Evolutionary conservation across 1,284 basidiomycete genomes (phyloP), one percentile per base, ranked within the genome.

Genomic region (Taiwanofungus camphoratus): DNA sequence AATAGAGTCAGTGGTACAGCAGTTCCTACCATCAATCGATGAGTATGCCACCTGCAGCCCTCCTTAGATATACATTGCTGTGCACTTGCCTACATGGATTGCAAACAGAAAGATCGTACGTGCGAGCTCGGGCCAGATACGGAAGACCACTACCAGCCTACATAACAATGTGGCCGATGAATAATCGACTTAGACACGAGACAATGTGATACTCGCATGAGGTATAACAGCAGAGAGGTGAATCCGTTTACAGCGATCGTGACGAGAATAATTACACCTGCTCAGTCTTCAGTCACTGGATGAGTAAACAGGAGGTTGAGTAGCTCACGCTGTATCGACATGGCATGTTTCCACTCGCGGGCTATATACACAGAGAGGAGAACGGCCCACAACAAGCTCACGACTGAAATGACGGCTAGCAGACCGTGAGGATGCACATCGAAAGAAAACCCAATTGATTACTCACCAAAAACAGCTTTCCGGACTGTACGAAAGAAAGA

Each of bases 121-220:
- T 33, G 59, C 57, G 39, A 67, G 64, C 44, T 76, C 74, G 44
- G 66, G 54, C 69, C 67, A 68, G 26, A 66, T 53, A 12, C 58
- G 59, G 50, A 74, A 74, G 13, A 60, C 61, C 30, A 74, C 67
- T 15, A 76, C 69, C 16, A 69, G 62, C 73, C 74, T 77, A 15
- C n/a, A 8, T 11, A 4, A n/a, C 24, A 2, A 19, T n/a, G n/a
- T 33, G 19, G 12, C 37, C 11, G 6, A 34, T n/a, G 22, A 40
- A 33, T 23, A 9, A 36, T 26, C 11, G 27, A 19, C 5, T 38
- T 22, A 19, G 24, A 16, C 31, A 15, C 7, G 27, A 18, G 9
- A 13, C 13, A 31, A 31, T 30, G 26, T 21, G 5, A 5, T 3
- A 44, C 68, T 51, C 50, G 75, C 76, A 76, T 74, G 38, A 76